These are phyloP conservation scores for Sporothrix schenckii DNA, from an alignment of 2,329 filamentous ascomycete genomes.

Conservation along the genomic window DNA sequence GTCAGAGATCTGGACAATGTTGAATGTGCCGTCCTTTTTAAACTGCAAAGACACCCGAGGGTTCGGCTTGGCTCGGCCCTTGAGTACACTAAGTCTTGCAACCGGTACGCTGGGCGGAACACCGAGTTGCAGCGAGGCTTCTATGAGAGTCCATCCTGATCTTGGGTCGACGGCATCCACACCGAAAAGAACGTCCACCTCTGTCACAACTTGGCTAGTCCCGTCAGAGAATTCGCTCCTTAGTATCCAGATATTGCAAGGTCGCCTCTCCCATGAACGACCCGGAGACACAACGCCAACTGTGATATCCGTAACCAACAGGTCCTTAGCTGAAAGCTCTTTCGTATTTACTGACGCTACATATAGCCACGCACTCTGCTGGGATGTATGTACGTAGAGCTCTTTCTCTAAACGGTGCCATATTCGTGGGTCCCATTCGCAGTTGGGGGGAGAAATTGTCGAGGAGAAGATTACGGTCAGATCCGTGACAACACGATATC, in stretches of 20 bases:
- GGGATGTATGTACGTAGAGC: background rate
- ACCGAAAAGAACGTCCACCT: slow-evolving; percentile 3
- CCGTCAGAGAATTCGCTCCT: background rate
- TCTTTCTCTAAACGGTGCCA: background rate
- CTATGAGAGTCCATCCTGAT: background rate
- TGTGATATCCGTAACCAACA: background rate
- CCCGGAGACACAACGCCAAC: background rate
- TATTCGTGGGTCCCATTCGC: background rate
- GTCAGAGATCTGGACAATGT: background rate
- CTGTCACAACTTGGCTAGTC: background rate
- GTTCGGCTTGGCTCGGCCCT: background rate
- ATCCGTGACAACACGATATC: background rate
- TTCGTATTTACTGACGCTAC: background rate
- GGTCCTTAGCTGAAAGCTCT: background rate
- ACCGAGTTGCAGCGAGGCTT: background rate
- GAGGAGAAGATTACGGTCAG: background rate
- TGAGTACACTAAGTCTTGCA: background rate
- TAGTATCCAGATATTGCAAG: background rate
- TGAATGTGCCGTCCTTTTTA: background rate
- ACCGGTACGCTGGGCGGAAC: background rate
- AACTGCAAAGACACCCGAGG: background rate
- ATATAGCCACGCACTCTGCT: background rate
- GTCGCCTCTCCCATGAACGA: background rate
- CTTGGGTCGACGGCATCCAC: background rate
- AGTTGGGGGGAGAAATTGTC: background rate